phyloP scores from a whole-genome alignment of 2,329 filamentous ascomycete genomes.

The Lachnellula hyalina region DNA sequence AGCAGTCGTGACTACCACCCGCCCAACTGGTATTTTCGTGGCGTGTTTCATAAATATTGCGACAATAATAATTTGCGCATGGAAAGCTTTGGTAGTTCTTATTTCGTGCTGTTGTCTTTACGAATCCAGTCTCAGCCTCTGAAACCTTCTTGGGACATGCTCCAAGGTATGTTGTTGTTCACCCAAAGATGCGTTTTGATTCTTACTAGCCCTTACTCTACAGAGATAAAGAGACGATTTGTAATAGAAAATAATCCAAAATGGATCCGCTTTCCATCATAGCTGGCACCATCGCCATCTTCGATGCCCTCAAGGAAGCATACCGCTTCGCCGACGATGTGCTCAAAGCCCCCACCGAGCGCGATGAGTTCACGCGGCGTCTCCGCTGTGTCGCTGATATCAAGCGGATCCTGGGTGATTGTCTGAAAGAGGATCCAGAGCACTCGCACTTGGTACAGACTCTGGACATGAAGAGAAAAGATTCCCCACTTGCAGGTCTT shows the following conservation, averaged over 20 bases:
- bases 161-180: too few relatives aligned
- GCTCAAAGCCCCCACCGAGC: constrained; percentile 10
- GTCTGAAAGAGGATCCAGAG: constrained; percentile 4
- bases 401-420: neutral
- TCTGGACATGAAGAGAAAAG: neutral
- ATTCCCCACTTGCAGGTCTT: constrained; percentile 8
- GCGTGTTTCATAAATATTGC: too few relatives aligned
- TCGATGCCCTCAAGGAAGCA: constrained; percentile 9
- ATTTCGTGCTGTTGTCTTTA: too few relatives aligned
- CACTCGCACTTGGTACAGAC: neutral
- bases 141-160: too few relatives aligned
- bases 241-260: neutral
- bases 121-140: too few relatives aligned
- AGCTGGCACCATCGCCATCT: constrained; percentile 12
- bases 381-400: constrained; percentile 6
- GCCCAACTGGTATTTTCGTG: too few relatives aligned
- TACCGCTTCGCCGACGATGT: constrained; percentile 11
- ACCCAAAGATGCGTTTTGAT: too few relatives aligned
- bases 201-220: too few relatives aligned
- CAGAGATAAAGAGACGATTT: too few relatives aligned
- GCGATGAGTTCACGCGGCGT: constrained; percentile 8
- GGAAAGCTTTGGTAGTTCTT: too few relatives aligned
- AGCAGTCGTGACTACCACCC: too few relatives aligned
- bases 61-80: too few relatives aligned
- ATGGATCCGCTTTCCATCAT: constrained; percentile 13